Percentiles rank a stretch among this genome's conserved stretches.
Conservation (phyloP, 805 yeast species). For the Sugiyamaella qingdaonensis region DNA sequence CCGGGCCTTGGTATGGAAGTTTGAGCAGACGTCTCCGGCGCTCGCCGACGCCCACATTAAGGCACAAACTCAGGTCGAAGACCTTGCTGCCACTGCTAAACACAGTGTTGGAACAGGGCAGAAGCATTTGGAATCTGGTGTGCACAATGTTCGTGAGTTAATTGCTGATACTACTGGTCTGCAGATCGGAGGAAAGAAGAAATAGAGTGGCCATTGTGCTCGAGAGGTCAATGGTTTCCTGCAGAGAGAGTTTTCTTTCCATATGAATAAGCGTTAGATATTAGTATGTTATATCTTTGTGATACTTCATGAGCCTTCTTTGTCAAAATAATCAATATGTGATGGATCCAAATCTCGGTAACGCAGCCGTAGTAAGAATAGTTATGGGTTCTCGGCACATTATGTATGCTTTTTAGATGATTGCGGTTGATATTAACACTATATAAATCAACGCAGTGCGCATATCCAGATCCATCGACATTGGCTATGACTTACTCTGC, state of each 20-base stretch:
- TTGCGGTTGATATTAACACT: no score
- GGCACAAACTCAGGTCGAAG: conserved; percentile 44
- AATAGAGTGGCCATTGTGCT: neutral
- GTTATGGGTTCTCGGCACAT: no score
- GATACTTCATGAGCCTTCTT: no score
- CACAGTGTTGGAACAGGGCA: conserved; percentile 39
- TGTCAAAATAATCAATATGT: no score
- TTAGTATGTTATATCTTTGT: no score
- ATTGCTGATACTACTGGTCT: conserved; percentile 62
- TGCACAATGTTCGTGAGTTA: conserved; percentile 39
- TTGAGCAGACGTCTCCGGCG: conserved; percentile 60
- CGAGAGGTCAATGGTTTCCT: no score
- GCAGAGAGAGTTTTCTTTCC: no score
- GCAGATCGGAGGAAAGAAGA: conserved; percentile 39
- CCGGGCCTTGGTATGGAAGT: conserved; percentile 50
- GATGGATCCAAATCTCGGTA: no score
- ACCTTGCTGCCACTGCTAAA: conserved; percentile 43
- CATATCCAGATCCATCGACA: no score
- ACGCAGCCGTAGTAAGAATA: no score
- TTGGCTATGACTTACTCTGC: neutral
- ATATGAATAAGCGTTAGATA: no score
- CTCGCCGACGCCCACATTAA: conserved; percentile 59
- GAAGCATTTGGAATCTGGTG: conserved; percentile 36
- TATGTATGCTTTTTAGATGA: no score
- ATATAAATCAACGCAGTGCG: neutral